Conservation (phyloP, 2,329 filamentous ascomycete species). For the Gaeumannomyces tritici region DNA sequence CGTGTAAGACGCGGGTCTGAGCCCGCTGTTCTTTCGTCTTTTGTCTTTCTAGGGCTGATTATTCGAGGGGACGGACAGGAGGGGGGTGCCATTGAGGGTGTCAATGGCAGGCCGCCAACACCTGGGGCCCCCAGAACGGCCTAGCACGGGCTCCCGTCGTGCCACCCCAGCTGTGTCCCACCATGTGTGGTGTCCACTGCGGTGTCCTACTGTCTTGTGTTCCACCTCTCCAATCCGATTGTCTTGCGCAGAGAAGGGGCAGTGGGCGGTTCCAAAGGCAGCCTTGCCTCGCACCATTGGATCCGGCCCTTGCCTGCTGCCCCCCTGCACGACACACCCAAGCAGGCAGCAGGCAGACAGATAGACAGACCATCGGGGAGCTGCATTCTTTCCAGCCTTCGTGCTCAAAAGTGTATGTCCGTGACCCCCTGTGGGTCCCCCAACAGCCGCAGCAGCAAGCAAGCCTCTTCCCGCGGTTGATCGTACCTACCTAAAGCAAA, state of each 20-base stretch:
- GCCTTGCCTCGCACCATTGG: no score
- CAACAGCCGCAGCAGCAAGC: no score
- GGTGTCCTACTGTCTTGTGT: no score
- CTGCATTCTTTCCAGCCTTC: no score
- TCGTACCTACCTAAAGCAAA: neutral
- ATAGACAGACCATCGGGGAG: no score
- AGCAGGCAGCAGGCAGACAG: neutral
- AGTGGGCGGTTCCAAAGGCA: neutral
- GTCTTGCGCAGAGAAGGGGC: neutral
- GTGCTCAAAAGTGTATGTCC: no score
- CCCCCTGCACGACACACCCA: neutral
- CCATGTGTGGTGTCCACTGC: no score
- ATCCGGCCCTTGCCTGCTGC: neutral
- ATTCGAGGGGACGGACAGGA: neutral
- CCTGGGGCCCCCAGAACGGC: no score
- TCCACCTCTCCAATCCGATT: neutral
- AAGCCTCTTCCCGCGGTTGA: no score
- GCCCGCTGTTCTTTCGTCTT: neutral
- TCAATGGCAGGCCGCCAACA: neutral
- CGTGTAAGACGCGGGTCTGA: neutral
- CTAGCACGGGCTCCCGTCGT: neutral
- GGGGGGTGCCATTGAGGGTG: neutral
- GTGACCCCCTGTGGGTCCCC: no score
- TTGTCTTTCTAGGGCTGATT: neutral
- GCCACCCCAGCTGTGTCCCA: neutral